Evolutionary conservation across 192 early-diverging fungal genomes (phyloP).

Genomic region (Backusella westeae): DNA sequence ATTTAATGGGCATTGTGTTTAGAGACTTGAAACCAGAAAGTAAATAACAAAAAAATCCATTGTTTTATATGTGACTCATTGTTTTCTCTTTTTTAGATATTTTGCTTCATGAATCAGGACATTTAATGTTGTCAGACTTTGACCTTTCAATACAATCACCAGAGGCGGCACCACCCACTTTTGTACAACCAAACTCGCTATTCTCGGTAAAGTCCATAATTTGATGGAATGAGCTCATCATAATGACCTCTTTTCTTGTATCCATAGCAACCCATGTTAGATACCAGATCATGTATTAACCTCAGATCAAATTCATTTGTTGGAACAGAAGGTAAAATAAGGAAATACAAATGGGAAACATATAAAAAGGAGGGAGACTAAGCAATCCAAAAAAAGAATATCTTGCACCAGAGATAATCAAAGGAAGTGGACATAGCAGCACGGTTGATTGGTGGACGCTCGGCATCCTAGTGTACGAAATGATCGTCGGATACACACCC

Average conservation of each 20-base stretch:
- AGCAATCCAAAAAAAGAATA: slow-evolving; percentile 18
- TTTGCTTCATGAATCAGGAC: slow-evolving; percentile 89
- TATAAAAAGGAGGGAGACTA: background rate
- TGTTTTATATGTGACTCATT: background rate
- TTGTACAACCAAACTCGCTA: slow-evolving; percentile 60
- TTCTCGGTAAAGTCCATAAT: slow-evolving; percentile 44
- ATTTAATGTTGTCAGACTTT: slow-evolving; percentile 98
- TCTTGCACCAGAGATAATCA: slow-evolving; percentile 40
- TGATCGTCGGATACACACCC: slow-evolving; percentile 66
- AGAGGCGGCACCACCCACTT: slow-evolving; percentile 67
- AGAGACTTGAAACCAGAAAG: slow-evolving; percentile 97
- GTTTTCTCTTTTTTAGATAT: slow-evolving; percentile 53
- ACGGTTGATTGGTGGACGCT: slow-evolving; percentile 75
- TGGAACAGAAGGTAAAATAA: slow-evolving; percentile 78
- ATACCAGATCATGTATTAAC: slow-evolving; percentile 87
- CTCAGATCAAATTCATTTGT: slow-evolving; percentile 97
- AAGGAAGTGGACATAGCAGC: slow-evolving; percentile 37
- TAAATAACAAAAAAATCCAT: slow-evolving; percentile 7
- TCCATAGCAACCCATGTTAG: slow-evolving; percentile 63
- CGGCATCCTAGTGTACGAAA: slow-evolving; percentile 69
- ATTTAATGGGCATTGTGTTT: slow-evolving; percentile 95
- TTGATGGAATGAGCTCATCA: too few relatives aligned
- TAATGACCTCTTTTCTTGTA: background rate
- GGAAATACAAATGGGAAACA: background rate
- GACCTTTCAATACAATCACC: slow-evolving; percentile 95